Base-by-base conservation (phyloP, 768 basidiomycete genomes). In the Boletus sensibilis region DNA sequence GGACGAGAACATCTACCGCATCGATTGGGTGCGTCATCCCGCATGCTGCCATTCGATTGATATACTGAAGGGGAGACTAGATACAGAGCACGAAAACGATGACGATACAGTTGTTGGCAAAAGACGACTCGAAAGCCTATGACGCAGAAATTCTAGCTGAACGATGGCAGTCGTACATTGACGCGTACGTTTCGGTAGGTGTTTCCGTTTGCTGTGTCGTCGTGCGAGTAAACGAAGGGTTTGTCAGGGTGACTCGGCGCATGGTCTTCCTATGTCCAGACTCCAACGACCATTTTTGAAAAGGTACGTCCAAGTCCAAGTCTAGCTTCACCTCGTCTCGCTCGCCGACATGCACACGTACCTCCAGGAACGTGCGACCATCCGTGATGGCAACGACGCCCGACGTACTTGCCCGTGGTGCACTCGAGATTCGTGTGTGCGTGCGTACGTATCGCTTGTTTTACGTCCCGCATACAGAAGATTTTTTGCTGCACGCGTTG, bases 341-440 rank as follows among this genome's bases (percentile, higher is more conserved):
- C n/a, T 55, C 49, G 44, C 42, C 4, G 27, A 54, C 34, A 8
- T 44, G 37, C 5, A 41, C 23, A 9, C 5, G 18, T 20, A 1
- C 2, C 5, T 39, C 16, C 20, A 75, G 71, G 61, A 64, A 68
- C 48, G 52, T 66, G 21, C 59, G 51, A 34, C 47, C 55, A 7
- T 39, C 59, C 5, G 57, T 47, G 41, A 52, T 14, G 14, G 40
- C 76, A 12, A 61, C 66, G 4, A 72, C 71, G 11, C 81, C 79
- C 0, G 75, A 82, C 40, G 73, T 82, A 23, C 63, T 78, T 29
- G 78, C 83, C 1, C 77, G 68, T 37, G 86, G 87, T 33, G 80
- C 80, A 4, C 78, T 95, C 18, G 90, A 92, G 70, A 90, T 92
- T 68, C 88, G 88, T 59, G 82, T 97, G 54, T 96, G 94, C 71